A percentile compares a stretch with the other conserved stretches of the same genome.
phyloP scores from a whole-genome alignment of 1,139 yeast genomes.

The Kluyveromyces sp. region DNA sequence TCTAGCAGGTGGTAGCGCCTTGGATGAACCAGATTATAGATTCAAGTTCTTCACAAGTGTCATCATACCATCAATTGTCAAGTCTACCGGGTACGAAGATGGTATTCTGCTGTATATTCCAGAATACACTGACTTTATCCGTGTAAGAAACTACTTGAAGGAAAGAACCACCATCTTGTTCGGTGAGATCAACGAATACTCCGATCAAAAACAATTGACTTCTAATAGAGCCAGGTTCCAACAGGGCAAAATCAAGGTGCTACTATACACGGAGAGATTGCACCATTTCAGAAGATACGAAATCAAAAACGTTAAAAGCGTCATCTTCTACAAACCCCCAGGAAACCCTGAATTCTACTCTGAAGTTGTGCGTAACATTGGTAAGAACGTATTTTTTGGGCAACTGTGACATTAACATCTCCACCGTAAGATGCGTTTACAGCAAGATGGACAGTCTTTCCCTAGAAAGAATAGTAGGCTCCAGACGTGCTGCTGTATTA shows the following conservation, averaged over 20 bases:
- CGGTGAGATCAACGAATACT: constrained; percentile 74
- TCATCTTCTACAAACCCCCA: constrained; percentile 79
- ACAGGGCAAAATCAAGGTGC: constrained; percentile 56
- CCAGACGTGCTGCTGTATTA: constrained; percentile 62
- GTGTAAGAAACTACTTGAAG: constrained; percentile 66
- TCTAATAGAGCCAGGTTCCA: constrained; percentile 63
- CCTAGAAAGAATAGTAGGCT: constrained; percentile 79
- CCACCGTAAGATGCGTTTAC: constrained; percentile 58
- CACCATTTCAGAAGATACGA: constrained; percentile 87
- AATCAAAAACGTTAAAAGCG: constrained; percentile 75
- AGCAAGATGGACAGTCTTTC: constrained; percentile 77
- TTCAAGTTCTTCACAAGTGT: constrained; percentile 73
- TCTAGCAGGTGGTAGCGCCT: constrained; percentile 39
- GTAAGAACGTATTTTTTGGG: constrained; percentile 36
- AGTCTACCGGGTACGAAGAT: constrained; percentile 44
- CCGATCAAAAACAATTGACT: constrained; percentile 61
- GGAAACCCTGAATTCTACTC: constrained; percentile 75
- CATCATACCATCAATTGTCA: constrained; percentile 59
- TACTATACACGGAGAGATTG: constrained; percentile 85
- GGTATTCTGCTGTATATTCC: constrained; percentile 82
- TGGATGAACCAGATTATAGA: constrained; percentile 68
- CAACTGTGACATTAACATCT: constrained; percentile 51
- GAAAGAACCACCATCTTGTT: constrained; percentile 50
- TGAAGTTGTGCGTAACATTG: constrained; percentile 53
- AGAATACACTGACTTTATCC: constrained; percentile 75